Evolutionary conservation across 306 rosid genomes (phyloP).

Genomic region (Cucumis hystrix): DNA sequence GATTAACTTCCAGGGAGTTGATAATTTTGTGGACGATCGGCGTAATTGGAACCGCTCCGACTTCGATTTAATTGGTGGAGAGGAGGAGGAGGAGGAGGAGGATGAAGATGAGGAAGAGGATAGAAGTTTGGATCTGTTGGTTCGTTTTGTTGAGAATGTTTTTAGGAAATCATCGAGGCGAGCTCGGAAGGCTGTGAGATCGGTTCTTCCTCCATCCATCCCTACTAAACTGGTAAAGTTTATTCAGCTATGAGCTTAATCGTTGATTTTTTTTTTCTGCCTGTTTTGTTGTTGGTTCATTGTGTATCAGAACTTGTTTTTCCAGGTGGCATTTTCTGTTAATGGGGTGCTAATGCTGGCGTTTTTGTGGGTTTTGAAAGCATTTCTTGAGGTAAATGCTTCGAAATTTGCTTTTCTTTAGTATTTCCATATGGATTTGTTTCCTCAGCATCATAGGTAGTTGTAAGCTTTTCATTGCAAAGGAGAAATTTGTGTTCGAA

Average conservation of each 20-base stretch:
- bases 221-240: slow-evolving; percentile 47
- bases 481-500: neutral
- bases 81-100: slow-evolving; percentile 28
- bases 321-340: slow-evolving; percentile 56
- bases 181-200: slow-evolving; percentile 56
- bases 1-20: slow-evolving; percentile 28
- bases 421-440: neutral
- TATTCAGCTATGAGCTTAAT: neutral
- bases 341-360: slow-evolving; percentile 55
- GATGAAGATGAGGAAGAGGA: slow-evolving; percentile 43
- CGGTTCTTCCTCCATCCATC: slow-evolving; percentile 55
- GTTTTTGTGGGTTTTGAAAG: slow-evolving; percentile 60
- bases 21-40: slow-evolving; percentile 24
- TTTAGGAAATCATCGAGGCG: slow-evolving; percentile 54
- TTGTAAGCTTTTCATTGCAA: neutral
- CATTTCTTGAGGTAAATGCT: slow-evolving; percentile 56
- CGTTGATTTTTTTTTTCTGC: neutral
- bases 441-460: neutral
- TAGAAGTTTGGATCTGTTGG: slow-evolving; percentile 57
- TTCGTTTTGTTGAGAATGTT: slow-evolving; percentile 49
- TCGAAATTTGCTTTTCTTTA: neutral
- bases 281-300: neutral
- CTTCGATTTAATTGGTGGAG: slow-evolving; percentile 4
- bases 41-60: slow-evolving; percentile 41
- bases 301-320: neutral